Evolutionary conservation across 2,329 filamentous ascomycete species (phyloP), one percentile per base, ranked within the genome.

Genomic region (Colletotrichum zoysiae): DNA sequence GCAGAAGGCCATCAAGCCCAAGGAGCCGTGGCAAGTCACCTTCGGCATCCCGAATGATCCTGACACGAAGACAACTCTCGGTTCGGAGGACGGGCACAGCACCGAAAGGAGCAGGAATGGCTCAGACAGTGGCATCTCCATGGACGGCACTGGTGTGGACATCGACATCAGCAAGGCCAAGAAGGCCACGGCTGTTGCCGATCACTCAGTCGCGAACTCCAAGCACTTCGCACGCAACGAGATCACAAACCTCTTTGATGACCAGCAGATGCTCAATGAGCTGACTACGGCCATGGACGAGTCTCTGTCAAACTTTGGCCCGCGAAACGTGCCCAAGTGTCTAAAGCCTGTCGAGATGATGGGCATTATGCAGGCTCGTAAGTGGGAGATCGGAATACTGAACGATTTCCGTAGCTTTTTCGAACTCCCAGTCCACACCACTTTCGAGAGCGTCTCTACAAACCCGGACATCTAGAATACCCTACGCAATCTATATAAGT

Each of bases 401-500:
- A 87, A 87, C 71, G 85, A 87, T 80, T 85, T 85, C 78, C 86
- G 81, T 74, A 83, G 80, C 73, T 87, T 81, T 77, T 89, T 86
- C 69, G 87, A 87, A 40, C 76, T 91, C 68, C 78, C 83, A 33
- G 81, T 82, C 3, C 83, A 88, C 74, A 80, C 82, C 59, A 84
- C 81, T 1, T 88, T 88, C 66, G 83, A 87, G 58, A 84, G 86
- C 30, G 86, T 87, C 78, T 88, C 87, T 74, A 78, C 83, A 0
- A 85, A 88, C 65, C 83, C 84, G 3, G 79, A 82, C 26, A 82
- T 87, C 33, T 82, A 83, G 1, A 78, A 81, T 6, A 81, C 83
- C 74, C 79, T 84, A 73, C 82, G 80, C 70, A 78, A 83, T 42
- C 78, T 88, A 3, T 88, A 88, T 70, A 85, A 85, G 40, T 83